phyloP scores from a whole-genome alignment of 2,329 filamentous ascomycete genomes.

The Metarhizium humberi region DNA sequence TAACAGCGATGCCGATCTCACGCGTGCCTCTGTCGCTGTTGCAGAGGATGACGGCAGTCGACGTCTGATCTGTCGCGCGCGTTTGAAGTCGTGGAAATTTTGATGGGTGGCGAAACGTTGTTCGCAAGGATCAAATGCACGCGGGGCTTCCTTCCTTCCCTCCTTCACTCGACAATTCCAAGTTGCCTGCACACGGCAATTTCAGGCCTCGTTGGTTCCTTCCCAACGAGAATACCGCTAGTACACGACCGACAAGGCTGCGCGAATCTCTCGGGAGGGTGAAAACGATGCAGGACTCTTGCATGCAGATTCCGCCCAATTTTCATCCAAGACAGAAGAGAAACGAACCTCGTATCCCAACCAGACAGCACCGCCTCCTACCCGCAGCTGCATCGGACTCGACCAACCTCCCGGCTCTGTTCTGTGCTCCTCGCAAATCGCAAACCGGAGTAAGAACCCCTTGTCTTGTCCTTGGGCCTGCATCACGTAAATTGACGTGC shows the following conservation, averaged over 20 bases:
- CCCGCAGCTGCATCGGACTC: not conserved
- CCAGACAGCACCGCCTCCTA: not conserved
- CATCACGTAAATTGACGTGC: not conserved
- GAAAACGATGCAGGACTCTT: not conserved
- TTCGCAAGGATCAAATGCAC: no score
- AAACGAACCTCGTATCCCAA: not conserved
- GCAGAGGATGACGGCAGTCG: not conserved
- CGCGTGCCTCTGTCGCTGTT: not conserved
- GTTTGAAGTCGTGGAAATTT: not conserved
- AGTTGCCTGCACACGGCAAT: not conserved
- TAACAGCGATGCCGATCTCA: not conserved
- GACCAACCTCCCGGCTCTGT: not conserved
- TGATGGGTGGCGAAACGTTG: not conserved
- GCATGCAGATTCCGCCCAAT: not conserved
- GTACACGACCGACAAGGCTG: no score
- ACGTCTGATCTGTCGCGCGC: not conserved
- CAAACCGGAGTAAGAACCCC: not conserved
- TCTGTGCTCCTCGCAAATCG: not conserved
- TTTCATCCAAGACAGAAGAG: not conserved
- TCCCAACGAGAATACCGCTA: not conserved
- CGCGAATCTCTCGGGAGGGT: not conserved
- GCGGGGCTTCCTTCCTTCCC: not conserved
- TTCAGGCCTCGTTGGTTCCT: not conserved
- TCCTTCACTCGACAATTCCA: not conserved
- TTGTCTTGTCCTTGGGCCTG: not conserved